These are phyloP conservation scores for Epichloe amarillans DNA, from an alignment of 2,329 filamentous ascomycete species.

Conservation along the genomic window DNA sequence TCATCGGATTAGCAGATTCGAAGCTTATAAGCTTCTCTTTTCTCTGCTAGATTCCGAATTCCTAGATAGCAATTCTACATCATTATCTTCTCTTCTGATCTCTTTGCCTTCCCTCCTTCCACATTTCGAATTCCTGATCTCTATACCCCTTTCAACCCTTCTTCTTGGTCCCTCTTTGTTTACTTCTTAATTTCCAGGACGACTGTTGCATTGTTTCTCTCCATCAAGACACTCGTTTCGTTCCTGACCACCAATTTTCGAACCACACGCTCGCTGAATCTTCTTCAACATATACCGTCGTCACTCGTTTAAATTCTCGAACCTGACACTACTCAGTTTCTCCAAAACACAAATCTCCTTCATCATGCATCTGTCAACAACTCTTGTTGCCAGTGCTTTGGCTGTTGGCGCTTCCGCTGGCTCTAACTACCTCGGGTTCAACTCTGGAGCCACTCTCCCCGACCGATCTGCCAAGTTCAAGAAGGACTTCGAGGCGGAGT, in stretches of 20 bases:
- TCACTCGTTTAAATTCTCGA: too few relatives aligned
- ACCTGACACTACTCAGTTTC: too few relatives aligned
- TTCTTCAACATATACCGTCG: too few relatives aligned
- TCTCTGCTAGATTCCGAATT: too few relatives aligned
- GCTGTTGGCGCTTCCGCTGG: conserved; percentile 25
- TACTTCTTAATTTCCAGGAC: background rate
- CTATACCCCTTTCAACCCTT: background rate
- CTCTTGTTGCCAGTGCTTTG: conserved; percentile 25
- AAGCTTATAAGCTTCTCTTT: too few relatives aligned
- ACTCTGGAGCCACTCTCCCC: conserved; percentile 33
- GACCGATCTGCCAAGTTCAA: conserved; percentile 39
- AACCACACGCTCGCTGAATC: background rate
- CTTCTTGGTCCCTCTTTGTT: background rate
- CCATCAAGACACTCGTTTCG: background rate
- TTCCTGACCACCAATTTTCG: background rate
- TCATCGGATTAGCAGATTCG: too few relatives aligned
- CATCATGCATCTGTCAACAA: conserved; percentile 27
- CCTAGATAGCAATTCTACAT: too few relatives aligned
- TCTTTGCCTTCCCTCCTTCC: too few relatives aligned
- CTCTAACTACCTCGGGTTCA: conserved; percentile 40
- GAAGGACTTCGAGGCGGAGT: conserved; percentile 34
- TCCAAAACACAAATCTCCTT: background rate
- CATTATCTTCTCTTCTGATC: too few relatives aligned
- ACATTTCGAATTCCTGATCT: background rate
- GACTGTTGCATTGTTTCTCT: background rate